Conservation (phyloP, 1,284 basidiomycete species). For the Austroboletus sp. region DNA sequence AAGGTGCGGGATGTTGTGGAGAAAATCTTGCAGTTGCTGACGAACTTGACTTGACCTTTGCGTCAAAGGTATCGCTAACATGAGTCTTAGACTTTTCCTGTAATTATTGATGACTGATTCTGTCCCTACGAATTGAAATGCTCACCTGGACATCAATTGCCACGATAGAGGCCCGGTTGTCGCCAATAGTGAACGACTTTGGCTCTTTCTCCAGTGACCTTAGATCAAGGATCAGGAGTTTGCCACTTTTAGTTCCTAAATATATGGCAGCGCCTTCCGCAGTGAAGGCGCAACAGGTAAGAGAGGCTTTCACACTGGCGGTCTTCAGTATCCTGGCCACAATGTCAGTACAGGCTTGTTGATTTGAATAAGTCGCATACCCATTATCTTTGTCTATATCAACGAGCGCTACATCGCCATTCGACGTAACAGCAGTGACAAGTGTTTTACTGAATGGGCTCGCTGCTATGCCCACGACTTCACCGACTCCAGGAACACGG, state of each 20-base stretch:
- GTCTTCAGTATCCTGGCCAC: constrained; percentile 48
- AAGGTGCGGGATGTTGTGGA: constrained; percentile 11
- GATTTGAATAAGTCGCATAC: constrained; percentile 34
- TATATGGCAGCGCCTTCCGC: constrained; percentile 60
- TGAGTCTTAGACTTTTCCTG: constrained; percentile 36
- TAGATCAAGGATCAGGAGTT: constrained; percentile 54
- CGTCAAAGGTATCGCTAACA: constrained; percentile 1
- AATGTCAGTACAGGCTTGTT: background rate
- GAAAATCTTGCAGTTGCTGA: constrained; percentile 6
- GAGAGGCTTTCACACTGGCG: constrained; percentile 43
- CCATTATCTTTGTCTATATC: constrained; percentile 69
- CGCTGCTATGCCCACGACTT: constrained; percentile 48
- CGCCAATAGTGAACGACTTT: constrained; percentile 45
- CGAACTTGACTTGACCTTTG: constrained; percentile 13
- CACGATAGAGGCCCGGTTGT: constrained; percentile 41
- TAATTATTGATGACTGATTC: background rate
- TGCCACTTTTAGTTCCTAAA: constrained; percentile 57
- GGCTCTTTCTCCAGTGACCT: constrained; percentile 58
- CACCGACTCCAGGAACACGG: constrained; percentile 40
- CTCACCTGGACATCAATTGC: constrained; percentile 54
- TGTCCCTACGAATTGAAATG: background rate
- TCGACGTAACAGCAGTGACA: constrained; percentile 50
- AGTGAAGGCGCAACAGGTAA: constrained; percentile 59
- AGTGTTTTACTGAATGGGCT: constrained; percentile 71
- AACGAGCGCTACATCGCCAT: constrained; percentile 49